Evolutionary conservation across 2,329 filamentous ascomycete species (phyloP), one percentile per base, ranked within the genome.

Genomic region (Trichophyton schoenleinii): DNA sequence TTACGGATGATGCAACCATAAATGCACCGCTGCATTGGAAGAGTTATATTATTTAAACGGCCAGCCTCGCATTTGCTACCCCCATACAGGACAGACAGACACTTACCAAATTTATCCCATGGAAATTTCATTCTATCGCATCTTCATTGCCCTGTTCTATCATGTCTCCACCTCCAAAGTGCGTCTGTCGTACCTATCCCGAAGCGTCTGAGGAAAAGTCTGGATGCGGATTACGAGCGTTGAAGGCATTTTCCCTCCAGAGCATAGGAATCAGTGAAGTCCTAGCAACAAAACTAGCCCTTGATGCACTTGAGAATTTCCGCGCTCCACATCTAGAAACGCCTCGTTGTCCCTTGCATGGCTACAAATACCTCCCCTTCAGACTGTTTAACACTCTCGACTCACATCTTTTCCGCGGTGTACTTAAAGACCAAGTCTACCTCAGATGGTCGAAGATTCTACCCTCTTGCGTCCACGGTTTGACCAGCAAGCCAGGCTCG

Each of bases 381-480:
- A 20, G 42, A 7, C 55, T 66, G 11, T 66, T 66, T 42, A 60
- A 65, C 38, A 41, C 49, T 4, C 42, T 66, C 41, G 65, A 66
- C 34, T 52, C 36, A 4, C 46, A 46, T 8, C 59, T 64, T n/a
- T 66, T 66, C 57, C 63, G 65, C 15, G 63, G 64, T 3, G 58
- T 65, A n/a, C 62, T 66, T 18, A 65, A 63, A 34, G 60, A 60
- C 20, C 62, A 66, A 25, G 63, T 66, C 4, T 62, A 55, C 41
- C 49, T 66, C 34, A 28, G 42, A 13, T 64, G 62, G 61, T 36
- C 52, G 2, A 20, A 48, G 1, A 5, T 13, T 28, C 41, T 63
- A 31, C 11, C n/a, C 1, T 25, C 3, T 4, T 22, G n/a, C n/a
- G 46, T 59, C 25, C 60, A 63, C 44, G 64, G 63, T 3, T 4